Conservation (phyloP, 768 basidiomycete species). For the Naganishia antarctica region DNA sequence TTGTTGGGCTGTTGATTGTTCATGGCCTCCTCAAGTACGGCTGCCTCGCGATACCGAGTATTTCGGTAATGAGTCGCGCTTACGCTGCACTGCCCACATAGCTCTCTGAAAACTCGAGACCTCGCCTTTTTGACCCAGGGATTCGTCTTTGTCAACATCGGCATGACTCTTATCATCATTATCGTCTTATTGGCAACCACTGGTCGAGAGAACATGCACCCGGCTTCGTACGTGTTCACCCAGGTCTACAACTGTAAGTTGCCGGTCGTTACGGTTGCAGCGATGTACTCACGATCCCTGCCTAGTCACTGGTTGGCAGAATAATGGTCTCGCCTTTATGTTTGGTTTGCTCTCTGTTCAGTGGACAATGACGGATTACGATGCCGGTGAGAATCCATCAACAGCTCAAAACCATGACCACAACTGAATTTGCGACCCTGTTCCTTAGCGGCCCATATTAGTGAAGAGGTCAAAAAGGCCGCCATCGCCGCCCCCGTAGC, state of each 20-base stretch:
- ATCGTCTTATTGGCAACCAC: slow-evolving; percentile 70
- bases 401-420: slow-evolving; percentile 36
- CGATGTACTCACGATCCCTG: background rate
- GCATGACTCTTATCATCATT: slow-evolving; percentile 70
- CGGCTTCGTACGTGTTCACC: slow-evolving; percentile 73
- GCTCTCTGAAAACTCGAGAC: slow-evolving; percentile 59
- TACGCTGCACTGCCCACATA: slow-evolving; percentile 11
- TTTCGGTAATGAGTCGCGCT: background rate
- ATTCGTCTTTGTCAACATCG: slow-evolving; percentile 76
- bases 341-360: slow-evolving; percentile 81
- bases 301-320: slow-evolving; percentile 66
- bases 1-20: slow-evolving; percentile 66
- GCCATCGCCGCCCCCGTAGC: slow-evolving; percentile 51
- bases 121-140: slow-evolving; percentile 66
- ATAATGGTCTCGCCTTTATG: slow-evolving; percentile 72
- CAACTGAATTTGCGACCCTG: too few species aligned
- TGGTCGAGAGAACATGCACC: slow-evolving; percentile 67
- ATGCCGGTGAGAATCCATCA: slow-evolving; percentile 4
- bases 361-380: slow-evolving; percentile 53
- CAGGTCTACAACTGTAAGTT: slow-evolving; percentile 58
- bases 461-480: slow-evolving; percentile 50
- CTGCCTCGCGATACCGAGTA: slow-evolving; percentile 9
- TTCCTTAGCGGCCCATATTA: slow-evolving; percentile 49
- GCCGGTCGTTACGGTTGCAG: background rate
- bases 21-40: slow-evolving; percentile 70